phyloP scores from a whole-genome alignment of 495 filamentous ascomycete species.

The Immersiella caudata region DNA sequence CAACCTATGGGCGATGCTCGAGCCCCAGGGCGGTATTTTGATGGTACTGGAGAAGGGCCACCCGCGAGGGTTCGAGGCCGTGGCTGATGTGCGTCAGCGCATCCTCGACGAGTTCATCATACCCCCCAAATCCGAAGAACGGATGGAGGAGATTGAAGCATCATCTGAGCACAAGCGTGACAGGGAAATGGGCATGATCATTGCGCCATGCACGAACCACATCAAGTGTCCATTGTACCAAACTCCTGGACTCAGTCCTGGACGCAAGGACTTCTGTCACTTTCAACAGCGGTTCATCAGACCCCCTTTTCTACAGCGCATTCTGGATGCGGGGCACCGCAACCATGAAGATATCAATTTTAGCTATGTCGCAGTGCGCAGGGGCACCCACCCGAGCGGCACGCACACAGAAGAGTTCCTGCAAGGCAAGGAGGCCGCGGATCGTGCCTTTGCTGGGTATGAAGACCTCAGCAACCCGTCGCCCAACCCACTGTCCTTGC shows the following conservation, averaged over 20 bases:
- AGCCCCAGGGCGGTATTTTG: slow-evolving; percentile 82
- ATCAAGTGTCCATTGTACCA: slow-evolving; percentile 84
- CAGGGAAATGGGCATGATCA: slow-evolving; percentile 80
- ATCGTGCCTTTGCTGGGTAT: slow-evolving; percentile 48
- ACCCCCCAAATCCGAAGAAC: slow-evolving; percentile 57
- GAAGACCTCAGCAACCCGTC: slow-evolving; percentile 29
- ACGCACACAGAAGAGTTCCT: slow-evolving; percentile 34
- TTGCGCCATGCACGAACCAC: slow-evolving; percentile 96
- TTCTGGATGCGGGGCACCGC: slow-evolving; percentile 65
- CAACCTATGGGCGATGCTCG: slow-evolving; percentile 86
- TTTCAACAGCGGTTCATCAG: slow-evolving; percentile 88
- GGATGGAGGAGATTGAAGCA: slow-evolving; percentile 36
- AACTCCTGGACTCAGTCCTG: slow-evolving; percentile 62
- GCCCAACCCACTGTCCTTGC: slow-evolving; percentile 69
- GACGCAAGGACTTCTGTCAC: slow-evolving; percentile 87
- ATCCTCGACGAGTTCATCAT: slow-evolving; percentile 76
- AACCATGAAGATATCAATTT: slow-evolving; percentile 92
- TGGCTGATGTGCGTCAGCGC: slow-evolving; percentile 78
- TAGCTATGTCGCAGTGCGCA: slow-evolving; percentile 85
- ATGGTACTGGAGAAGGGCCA: slow-evolving; percentile 90
- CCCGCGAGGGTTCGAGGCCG: slow-evolving; percentile 87
- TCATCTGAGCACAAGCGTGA: slow-evolving; percentile 27
- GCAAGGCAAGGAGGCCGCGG: slow-evolving; percentile 33
- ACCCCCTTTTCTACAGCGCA: slow-evolving; percentile 77
- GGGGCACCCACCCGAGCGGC: slow-evolving; percentile 56